These are phyloP conservation scores for Pythium guiyangense DNA, from an alignment of 352 stramenopile species.

Conservation along the genomic window DNA sequence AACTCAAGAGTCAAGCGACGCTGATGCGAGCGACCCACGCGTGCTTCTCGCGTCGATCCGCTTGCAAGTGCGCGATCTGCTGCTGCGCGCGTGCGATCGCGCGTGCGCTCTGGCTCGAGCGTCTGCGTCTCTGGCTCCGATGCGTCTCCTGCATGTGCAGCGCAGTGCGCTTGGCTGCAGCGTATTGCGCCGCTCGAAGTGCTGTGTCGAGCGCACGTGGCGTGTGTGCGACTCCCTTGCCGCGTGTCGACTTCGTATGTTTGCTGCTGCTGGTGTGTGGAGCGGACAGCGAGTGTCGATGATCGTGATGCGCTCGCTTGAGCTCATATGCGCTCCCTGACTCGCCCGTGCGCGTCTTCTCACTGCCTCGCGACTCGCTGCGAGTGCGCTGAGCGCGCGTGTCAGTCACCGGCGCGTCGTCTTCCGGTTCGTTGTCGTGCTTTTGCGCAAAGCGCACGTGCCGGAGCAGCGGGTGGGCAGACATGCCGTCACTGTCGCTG, in stretches of 20 bases:
- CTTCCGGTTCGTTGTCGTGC: neutral
- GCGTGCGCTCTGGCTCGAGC: neutral
- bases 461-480: neutral
- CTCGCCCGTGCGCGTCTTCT: neutral
- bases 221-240: too few species aligned
- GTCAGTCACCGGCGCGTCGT: neutral
- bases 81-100: constrained; percentile 1
- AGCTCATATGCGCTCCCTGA: neutral
- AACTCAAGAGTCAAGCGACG: neutral
- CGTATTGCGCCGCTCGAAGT: too few species aligned
- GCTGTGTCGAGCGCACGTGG: too few species aligned
- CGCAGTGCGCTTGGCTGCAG: too few species aligned
- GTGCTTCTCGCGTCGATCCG: constrained; percentile 27
- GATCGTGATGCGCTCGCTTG: neutral
- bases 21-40: constrained; percentile 23
- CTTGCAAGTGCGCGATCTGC: constrained; percentile 29
- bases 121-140: neutral
- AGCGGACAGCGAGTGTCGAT: neutral
- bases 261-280: too few species aligned
- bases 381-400: neutral
- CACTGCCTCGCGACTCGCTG: neutral
- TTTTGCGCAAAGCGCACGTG: neutral
- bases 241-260: neutral
- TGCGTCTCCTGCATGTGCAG: neutral
- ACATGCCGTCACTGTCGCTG: neutral